Percentiles rank a stretch among this genome's conserved stretches.
Conservation (phyloP, 805 yeast genomes). For the Naumovozyma baii region DNA sequence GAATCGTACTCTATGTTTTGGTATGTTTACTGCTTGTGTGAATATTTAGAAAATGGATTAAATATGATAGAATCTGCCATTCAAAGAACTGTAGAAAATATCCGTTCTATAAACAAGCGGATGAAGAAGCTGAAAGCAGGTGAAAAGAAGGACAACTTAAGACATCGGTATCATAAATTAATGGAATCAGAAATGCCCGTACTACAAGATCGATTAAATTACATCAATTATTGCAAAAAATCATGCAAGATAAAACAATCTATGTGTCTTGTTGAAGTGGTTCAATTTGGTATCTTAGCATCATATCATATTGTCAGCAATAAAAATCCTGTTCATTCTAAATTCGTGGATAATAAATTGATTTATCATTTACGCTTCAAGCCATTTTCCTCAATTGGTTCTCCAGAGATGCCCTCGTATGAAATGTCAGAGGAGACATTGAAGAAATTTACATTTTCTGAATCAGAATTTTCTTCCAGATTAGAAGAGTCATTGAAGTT, state of each 20-base stretch:
- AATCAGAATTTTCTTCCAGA: conserved; percentile 13
- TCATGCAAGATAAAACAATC: conserved; percentile 22
- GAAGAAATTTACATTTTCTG: conserved; percentile 12
- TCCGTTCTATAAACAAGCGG: conserved; percentile 32
- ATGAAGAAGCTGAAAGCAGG: conserved; percentile 42
- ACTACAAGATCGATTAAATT: conserved; percentile 22
- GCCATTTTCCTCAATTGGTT: conserved; percentile 70
- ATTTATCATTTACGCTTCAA: conserved; percentile 58
- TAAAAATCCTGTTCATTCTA: conserved; percentile 18
- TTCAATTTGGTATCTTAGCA: conserved; percentile 26
- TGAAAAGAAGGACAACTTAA: conserved; percentile 37
- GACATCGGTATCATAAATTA: conserved; percentile 27
- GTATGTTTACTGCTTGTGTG: conserved; percentile 47
- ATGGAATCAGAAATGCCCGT: conserved; percentile 31
- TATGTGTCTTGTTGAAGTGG: conserved; percentile 28
- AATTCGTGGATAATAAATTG: conserved; percentile 21
- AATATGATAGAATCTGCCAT: conserved; percentile 29
- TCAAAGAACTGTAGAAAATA: conserved; percentile 26
- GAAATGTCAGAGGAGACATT: conserved; percentile 19
- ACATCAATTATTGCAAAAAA: conserved; percentile 18
- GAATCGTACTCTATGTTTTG: conserved; percentile 63
- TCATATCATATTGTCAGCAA: conserved; percentile 20
- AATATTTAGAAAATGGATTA: conserved; percentile 38
- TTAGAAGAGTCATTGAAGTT: conserved; percentile 11
- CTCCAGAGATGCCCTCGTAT: conserved; percentile 55